Conservation (phyloP, 495 filamentous ascomycete genomes). For the Hypomontagnella submonticulosa region DNA sequence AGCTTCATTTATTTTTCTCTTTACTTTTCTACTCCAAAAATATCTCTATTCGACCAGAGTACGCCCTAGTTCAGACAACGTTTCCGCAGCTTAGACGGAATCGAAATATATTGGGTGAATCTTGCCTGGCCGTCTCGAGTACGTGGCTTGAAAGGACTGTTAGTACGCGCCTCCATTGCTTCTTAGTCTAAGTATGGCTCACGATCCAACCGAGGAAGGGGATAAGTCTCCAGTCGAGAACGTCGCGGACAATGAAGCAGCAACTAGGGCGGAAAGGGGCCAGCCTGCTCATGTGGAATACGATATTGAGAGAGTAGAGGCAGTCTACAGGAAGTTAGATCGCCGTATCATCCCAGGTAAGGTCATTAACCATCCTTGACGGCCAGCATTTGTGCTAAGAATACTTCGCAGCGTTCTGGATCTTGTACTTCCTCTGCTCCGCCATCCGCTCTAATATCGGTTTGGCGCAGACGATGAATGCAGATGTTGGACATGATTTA, state of each 20-base stretch:
- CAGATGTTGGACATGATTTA: constrained; percentile 72
- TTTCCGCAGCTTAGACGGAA: not conserved
- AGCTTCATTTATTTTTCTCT: constrained; percentile 19
- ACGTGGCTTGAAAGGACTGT: constrained; percentile 51
- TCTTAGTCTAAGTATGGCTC: constrained; percentile 60
- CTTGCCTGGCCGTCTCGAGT: not conserved
- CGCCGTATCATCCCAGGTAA: constrained; percentile 80
- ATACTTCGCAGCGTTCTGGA: constrained; percentile 75
- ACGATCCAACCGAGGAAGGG: constrained; percentile 39
- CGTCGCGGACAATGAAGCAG: constrained; percentile 32
- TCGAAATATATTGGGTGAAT: not conserved
- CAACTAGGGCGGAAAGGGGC: constrained; percentile 24
- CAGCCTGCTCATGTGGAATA: constrained; percentile 51
- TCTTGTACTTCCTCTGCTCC: constrained; percentile 92
- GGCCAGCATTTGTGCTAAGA: constrained; percentile 16
- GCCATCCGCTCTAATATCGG: constrained; percentile 92
- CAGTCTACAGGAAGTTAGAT: constrained; percentile 82
- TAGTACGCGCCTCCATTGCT: constrained; percentile 66
- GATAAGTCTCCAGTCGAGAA: constrained; percentile 44
- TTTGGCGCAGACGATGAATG: constrained; percentile 91
- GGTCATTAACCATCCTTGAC: not conserved
- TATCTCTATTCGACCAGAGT: constrained; percentile 4
- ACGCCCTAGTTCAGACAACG: not conserved
- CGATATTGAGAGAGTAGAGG: constrained; percentile 67
- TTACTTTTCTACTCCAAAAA: not conserved